A percentile compares a stretch with the other conserved stretches of the same genome.
phyloP scores from a whole-genome alignment of 2,329 filamentous ascomycete species.

The Claviceps capensis region DNA sequence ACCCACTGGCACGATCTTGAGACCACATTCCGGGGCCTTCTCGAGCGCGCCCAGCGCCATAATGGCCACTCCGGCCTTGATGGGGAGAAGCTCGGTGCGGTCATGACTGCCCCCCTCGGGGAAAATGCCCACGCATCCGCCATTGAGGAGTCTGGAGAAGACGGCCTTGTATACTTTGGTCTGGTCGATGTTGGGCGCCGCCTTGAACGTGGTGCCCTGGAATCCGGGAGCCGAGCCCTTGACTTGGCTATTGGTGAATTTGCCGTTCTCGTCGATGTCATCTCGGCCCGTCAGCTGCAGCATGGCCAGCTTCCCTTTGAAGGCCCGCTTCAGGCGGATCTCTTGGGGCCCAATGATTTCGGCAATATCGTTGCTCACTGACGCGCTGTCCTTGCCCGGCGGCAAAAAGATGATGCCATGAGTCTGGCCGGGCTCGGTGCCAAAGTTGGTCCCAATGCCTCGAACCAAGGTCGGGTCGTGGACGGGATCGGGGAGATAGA shows the following conservation, averaged over 20 bases:
- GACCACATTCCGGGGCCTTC: conserved; percentile 69
- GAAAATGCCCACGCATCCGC: conserved; percentile 91
- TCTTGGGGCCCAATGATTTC: conserved; percentile 71
- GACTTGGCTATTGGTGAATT: conserved; percentile 41
- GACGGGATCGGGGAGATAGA: conserved; percentile 82
- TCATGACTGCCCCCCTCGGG: conserved; percentile 95
- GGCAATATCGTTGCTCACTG: conserved; percentile 71
- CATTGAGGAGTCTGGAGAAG: conserved; percentile 66
- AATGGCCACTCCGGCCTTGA: conserved; percentile 94
- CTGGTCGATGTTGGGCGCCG: conserved; percentile 88
- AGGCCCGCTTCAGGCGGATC: conserved; percentile 73
- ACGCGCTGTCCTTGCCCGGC: conserved; percentile 60
- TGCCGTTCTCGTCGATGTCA: conserved; percentile 54
- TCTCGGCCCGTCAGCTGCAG: conserved; percentile 71
- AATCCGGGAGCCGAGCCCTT: conserved; percentile 48
- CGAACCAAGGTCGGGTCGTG: conserved; percentile 71
- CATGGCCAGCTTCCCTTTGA: conserved; percentile 63
- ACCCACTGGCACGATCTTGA: conserved; percentile 91
- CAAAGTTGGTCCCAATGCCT: conserved; percentile 71
- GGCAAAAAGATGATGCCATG: conserved; percentile 82
- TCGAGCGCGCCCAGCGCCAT: conserved; percentile 90
- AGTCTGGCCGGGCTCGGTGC: conserved; percentile 52
- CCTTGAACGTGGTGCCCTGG: conserved; percentile 68
- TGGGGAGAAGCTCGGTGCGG: conserved; percentile 74
- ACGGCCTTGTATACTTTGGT: conserved; percentile 88